Evolutionary conservation across 306 rosid genomes (phyloP), one percentile per base, ranked within the genome.

Genomic region (Gastrolobium bilobum): DNA sequence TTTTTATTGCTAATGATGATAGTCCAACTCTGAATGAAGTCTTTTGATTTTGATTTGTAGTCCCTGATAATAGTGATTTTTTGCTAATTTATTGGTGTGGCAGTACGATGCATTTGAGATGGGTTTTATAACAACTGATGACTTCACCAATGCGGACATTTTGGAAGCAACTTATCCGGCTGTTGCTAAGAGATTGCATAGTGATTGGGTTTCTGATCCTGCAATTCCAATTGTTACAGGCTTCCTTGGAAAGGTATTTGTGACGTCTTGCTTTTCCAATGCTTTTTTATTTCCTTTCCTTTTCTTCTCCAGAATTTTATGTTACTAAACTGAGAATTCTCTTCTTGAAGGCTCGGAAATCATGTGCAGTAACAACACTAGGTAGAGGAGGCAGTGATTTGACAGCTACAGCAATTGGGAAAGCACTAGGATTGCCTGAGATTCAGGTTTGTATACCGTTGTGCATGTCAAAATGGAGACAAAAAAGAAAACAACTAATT

Each of bases 341-440:
- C 48, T 84, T 75, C 71, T 83, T 86, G 69, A 78, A 94, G 99
- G 99, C 95, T n/a, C 91, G 91, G 88, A 92, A 88, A 67, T 87
- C 99, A 63, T 91, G 99, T 74, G 99, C 98, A 51, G 99, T 95
- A 72, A 95, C 98, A 43, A 95, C 99, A 48, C 80, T 95, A 77
- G 99, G 99, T 79, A 92, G 99, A 83, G 99, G 98, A 63, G 99
- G 99, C 42, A 95, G 99, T 71, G 99, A 95, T 84, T 90, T 95
- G 92, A 95, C 99, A 43, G 99, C 99, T 54, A 95, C 99, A 79
- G 84, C 98, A 71, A 90, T 95, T 74, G 99, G 99, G 42, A 95
- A 91, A 89, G 99, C 99, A 39, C 79, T 95, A 33, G 93, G 96
- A 37, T 88, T 95, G 87, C 97, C 93, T 48, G 99, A 95, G 88